Conservation (phyloP, 495 filamentous ascomycete species). For the Penicillium odoratum region DNA sequence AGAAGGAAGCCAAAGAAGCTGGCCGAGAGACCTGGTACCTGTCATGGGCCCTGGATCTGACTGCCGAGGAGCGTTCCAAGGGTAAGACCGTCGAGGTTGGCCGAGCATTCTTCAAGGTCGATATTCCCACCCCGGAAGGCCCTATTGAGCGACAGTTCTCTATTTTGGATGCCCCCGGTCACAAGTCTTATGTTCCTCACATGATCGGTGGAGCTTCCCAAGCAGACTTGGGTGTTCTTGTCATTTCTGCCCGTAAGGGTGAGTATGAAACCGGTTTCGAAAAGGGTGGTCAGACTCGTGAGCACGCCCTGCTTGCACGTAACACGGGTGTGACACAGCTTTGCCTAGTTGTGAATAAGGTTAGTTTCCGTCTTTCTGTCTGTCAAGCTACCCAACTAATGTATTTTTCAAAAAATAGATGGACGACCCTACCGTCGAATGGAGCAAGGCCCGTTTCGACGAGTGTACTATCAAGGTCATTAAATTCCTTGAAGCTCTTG, state of each 20-base stretch:
- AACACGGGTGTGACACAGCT: constrained; percentile 98
- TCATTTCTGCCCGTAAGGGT: constrained; percentile 95
- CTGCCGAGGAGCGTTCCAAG: constrained; percentile 93
- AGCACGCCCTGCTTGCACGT: constrained; percentile 95
- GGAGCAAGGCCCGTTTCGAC: constrained; percentile 86
- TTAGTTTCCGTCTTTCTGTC: too few species aligned
- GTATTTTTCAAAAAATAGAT: constrained; percentile 44
- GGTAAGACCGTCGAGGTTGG: constrained; percentile 99
- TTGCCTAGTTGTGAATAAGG: constrained; percentile 88
- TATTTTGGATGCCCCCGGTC: constrained; percentile 93
- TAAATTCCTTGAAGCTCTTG: constrained; percentile 83
- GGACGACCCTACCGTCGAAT: constrained; percentile 95
- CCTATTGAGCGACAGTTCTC: constrained; percentile 63
- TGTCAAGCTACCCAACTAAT: too few species aligned
- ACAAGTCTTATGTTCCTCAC: constrained; percentile 93
- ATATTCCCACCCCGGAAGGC: constrained; percentile 56
- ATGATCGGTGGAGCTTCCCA: constrained; percentile 98
- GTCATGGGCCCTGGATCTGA: constrained; percentile 96
- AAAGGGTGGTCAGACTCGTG: constrained; percentile 94
- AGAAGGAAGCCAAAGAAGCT: constrained; percentile 90
- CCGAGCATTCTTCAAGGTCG: constrained; percentile 93
- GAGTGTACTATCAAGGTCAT: constrained; percentile 89
- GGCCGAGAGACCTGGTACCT: constrained; percentile 99
- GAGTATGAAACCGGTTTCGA: constrained; percentile 99
- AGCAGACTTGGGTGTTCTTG: constrained; percentile 91